Percentiles rank a stretch among this genome's conserved stretches.
Evolutionary conservation across 306 rosid species (phyloP).

Genomic region (Crotalaria pallida): DNA sequence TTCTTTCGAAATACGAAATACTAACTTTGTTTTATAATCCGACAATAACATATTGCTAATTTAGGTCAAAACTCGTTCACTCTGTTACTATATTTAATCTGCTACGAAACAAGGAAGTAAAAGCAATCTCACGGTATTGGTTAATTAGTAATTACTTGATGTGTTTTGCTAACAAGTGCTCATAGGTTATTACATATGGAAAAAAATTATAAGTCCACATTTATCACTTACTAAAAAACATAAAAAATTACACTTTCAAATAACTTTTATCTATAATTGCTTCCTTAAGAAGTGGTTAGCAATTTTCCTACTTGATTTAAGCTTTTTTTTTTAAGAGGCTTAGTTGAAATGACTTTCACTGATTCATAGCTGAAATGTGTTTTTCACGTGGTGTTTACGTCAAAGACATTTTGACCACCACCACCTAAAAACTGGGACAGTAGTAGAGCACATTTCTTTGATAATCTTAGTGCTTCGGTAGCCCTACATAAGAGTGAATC

Average conservation of each 20-base stretch:
- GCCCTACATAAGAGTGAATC: not conserved
- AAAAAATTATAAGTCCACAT: too few relatives aligned
- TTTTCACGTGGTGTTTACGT: conserved; percentile 2
- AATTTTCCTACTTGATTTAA: too few relatives aligned
- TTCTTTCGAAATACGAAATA: not conserved
- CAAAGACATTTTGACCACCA: not conserved
- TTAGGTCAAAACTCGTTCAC: not conserved
- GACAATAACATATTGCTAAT: not conserved
- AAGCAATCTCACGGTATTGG: not conserved
- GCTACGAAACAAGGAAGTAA: not conserved
- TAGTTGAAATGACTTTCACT: not conserved
- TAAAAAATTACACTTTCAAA: too few relatives aligned
- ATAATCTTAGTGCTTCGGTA: not conserved
- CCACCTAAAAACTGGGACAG: not conserved
- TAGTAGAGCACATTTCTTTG: not conserved
- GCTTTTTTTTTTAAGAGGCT: not conserved
- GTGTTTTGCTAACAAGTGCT: too few relatives aligned
- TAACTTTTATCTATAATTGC: too few relatives aligned
- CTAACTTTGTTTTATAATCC: not conserved
- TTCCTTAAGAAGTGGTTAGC: too few relatives aligned
- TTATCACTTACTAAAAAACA: too few relatives aligned
- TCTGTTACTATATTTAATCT: not conserved
- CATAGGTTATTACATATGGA: too few relatives aligned
- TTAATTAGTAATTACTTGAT: not conserved
- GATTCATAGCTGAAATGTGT: not conserved